Percentiles rank a stretch among this genome's conserved stretches.
These are phyloP conservation scores for Penicillium sp. DNA, from an alignment of 2,329 filamentous ascomycete genomes.

Conservation along the genomic window DNA sequence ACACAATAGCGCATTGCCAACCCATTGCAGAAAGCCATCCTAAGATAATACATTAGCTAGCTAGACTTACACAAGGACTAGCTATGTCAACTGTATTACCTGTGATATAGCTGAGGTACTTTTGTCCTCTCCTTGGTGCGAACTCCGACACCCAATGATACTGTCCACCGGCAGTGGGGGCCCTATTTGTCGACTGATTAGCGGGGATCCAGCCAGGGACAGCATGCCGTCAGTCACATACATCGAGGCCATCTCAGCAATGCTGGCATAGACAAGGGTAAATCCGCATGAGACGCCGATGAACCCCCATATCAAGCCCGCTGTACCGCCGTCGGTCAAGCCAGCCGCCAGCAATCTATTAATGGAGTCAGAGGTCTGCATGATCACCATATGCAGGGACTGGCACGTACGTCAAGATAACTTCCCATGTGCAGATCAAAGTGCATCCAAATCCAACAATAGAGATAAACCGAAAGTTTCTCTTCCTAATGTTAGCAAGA, in stretches of 20 bases:
- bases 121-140: slow-evolving; percentile 35
- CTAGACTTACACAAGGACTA: background rate
- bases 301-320: slow-evolving; percentile 34
- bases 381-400: background rate
- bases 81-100: slow-evolving; percentile 18
- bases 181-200: slow-evolving; percentile 20
- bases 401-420: slow-evolving; percentile 31
- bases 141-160: slow-evolving; percentile 33
- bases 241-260: slow-evolving; percentile 40
- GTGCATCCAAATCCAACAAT: slow-evolving; percentile 41
- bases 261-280: slow-evolving; percentile 30
- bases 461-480: slow-evolving; percentile 40
- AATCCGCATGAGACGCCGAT: slow-evolving; percentile 28
- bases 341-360: slow-evolving; percentile 25
- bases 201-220: background rate
- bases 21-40: slow-evolving; percentile 39
- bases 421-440: slow-evolving; percentile 39
- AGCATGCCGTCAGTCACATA: slow-evolving; percentile 13
- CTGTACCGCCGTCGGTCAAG: slow-evolving; percentile 32
- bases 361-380: slow-evolving; percentile 8
- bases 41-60: slow-evolving; percentile 8
- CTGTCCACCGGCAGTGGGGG: slow-evolving; percentile 36
- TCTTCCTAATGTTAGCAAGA: slow-evolving; percentile 20
- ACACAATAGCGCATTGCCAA: slow-evolving; percentile 41
- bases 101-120: slow-evolving; percentile 40